A percentile compares a stretch with the other conserved stretches of the same genome.
These are phyloP conservation scores for Lasiosphaeriaceae sp. DNA, from an alignment of 495 filamentous ascomycete species.

Conservation along the genomic window DNA sequence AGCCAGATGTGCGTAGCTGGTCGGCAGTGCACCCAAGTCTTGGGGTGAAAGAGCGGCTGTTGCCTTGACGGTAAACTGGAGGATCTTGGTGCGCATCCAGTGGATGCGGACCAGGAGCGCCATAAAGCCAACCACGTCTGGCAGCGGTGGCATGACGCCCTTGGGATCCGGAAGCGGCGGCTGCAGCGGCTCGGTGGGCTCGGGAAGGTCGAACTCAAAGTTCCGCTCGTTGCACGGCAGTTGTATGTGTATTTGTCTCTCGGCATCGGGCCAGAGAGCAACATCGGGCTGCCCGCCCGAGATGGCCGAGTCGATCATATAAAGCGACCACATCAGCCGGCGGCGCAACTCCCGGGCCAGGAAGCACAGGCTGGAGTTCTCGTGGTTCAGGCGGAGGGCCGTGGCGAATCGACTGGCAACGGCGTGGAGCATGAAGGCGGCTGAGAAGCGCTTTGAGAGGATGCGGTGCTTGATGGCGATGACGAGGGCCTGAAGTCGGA, in stretches of 20 bases:
- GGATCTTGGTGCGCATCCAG: conserved; percentile 42
- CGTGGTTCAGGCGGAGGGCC: conserved; percentile 45
- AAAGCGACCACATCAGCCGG: conserved; percentile 49
- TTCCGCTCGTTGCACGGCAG: conserved; percentile 50
- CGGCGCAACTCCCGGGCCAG: conserved; percentile 47
- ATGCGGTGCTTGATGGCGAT: conserved; percentile 47
- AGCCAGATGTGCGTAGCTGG: conserved; percentile 34
- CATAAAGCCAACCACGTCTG: conserved; percentile 45
- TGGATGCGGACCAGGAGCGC: conserved; percentile 46
- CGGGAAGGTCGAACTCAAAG: conserved; percentile 49
- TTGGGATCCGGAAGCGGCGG: conserved; percentile 27
- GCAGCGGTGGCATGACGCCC: conserved; percentile 24
- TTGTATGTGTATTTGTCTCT: conserved; percentile 40
- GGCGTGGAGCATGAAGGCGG: conserved; percentile 47
- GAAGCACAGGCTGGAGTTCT: conserved; percentile 45
- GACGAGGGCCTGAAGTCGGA: conserved; percentile 46
- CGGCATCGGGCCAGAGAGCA: conserved; percentile 41
- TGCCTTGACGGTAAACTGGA: conserved; percentile 38
- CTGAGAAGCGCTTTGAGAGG: conserved; percentile 40
- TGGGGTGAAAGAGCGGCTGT: conserved; percentile 29
- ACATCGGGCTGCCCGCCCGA: conserved; percentile 44
- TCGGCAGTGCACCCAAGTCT: conserved; percentile 36
- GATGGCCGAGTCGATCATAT: conserved; percentile 46
- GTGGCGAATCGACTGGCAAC: conserved; percentile 45
- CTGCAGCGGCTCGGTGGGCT: conserved; percentile 40